These are phyloP conservation scores for Metschnikowia aberdeeniae DNA, from an alignment of 805 yeast genomes.

Conservation along the genomic window DNA sequence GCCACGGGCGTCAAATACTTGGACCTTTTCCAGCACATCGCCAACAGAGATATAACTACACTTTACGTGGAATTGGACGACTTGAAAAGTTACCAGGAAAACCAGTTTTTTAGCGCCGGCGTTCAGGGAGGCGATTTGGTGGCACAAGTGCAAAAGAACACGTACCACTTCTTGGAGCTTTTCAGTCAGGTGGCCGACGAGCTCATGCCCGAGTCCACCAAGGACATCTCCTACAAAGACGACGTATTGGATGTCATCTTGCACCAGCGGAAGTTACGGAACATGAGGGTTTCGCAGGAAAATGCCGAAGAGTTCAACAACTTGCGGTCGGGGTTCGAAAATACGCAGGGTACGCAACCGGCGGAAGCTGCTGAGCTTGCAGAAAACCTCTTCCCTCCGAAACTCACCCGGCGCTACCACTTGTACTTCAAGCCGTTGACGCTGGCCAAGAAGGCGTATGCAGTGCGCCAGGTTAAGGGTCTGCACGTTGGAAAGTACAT, in stretches of 20 bases:
- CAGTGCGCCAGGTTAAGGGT: constrained; percentile 90
- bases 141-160: constrained; percentile 62
- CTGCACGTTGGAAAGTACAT: constrained; percentile 77
- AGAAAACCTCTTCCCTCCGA: constrained; percentile 72
- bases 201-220: constrained; percentile 82
- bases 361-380: constrained; percentile 18
- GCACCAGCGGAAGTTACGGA: constrained; percentile 84
- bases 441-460: constrained; percentile 51
- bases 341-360: constrained; percentile 18
- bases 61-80: constrained; percentile 81
- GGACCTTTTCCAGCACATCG: constrained; percentile 67
- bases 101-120: constrained; percentile 20
- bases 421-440: constrained; percentile 82
- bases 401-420: constrained; percentile 79
- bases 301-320: constrained; percentile 55
- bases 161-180: constrained; percentile 74
- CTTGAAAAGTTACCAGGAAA: constrained; percentile 62
- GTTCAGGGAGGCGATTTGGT: constrained; percentile 37
- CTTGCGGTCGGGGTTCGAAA: constrained; percentile 34
- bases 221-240: constrained; percentile 72
- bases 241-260: constrained; percentile 91
- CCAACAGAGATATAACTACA: constrained; percentile 75
- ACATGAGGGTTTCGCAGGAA: constrained; percentile 67
- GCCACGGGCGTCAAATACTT: constrained; percentile 54
- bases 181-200: constrained; percentile 74